Base-by-base conservation (phyloP, 495 filamentous ascomycete genomes). In the Penicillium roqueforti region DNA sequence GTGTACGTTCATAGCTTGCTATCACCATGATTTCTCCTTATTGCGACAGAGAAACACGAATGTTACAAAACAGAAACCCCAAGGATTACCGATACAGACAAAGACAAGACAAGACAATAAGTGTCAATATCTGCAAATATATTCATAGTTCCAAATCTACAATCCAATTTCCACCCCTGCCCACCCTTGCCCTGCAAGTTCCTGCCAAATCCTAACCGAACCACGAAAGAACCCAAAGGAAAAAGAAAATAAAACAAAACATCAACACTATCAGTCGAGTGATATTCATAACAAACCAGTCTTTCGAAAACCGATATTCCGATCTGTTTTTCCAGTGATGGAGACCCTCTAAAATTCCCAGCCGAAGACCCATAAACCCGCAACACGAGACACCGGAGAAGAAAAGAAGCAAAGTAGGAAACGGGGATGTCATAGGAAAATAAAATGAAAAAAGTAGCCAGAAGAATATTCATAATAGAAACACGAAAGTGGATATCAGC, bases 271-370 rank as follows among this genome's bases (percentile, higher is more conserved):
- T 39, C 47, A 54, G 47, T 54, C 32, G 16, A 25, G 23, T 47
- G 42, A 42, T 51, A 40, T 44, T 40, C 51, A 43, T 55, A 55
- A 22, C 42, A 49, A 59, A 41, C 55, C 57, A 56, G 50, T 56
- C 53, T 61, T 59, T 52, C 55, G 54, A 57, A 46, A 20, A 46
- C 52, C 40, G 40, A 36, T 47, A 46, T 48, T 34, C 56, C 53
- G 43, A 58, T 56, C 45, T 58, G 59, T 67, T 67, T 67, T 67
- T 67, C 64, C 68, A 70, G 62, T 68, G 68, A 70, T 66, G 68
- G 68, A 70, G 50, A 59, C 51, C 63, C 59, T 56, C 68, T 67
- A 65, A 70, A 59, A 52, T 57, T 62, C 58, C 61, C 57, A 68
- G 52, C 62, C 63, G 53, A 53, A 55, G 68, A 64, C 58, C 66